Percentiles rank a stretch among this genome's conserved stretches.
Conservation (phyloP, 495 filamentous ascomycete genomes). For the Entonaema liquescens region DNA sequence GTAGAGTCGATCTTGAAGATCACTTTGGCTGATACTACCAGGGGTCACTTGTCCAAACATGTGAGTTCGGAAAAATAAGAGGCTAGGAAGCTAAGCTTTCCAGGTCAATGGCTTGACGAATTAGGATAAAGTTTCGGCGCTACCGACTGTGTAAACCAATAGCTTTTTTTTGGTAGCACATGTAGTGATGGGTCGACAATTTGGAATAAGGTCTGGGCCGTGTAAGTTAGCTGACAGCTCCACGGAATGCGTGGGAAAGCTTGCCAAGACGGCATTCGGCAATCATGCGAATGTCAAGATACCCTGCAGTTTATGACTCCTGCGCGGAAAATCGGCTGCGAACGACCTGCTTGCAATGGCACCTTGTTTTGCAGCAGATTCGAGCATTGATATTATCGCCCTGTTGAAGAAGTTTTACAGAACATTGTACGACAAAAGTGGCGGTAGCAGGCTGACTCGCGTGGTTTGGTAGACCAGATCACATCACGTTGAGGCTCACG, state of each 20-base stretch:
- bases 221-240: slow-evolving; percentile 1
- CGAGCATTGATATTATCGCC: neutral
- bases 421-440: neutral
- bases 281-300: slow-evolving; percentile 6
- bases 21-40: neutral
- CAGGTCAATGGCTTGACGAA: neutral
- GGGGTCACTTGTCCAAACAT: neutral
- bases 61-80: too few relatives aligned
- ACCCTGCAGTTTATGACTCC: slow-evolving; percentile 5
- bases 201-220: neutral
- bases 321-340: slow-evolving; percentile 31
- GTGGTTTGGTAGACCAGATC: neutral
- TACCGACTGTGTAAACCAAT: neutral
- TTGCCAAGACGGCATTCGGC: slow-evolving; percentile 40
- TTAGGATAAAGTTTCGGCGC: neutral
- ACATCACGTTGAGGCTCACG: neutral
- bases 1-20: neutral
- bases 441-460: neutral
- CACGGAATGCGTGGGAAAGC: slow-evolving; percentile 12
- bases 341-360: neutral
- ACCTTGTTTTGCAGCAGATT: neutral
- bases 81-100: too few relatives aligned
- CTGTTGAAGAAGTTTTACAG: neutral
- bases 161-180: neutral
- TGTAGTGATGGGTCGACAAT: neutral